phyloP scores from a whole-genome alignment of 192 early-diverging fungal genomes.

The Phycomyces nitens region DNA sequence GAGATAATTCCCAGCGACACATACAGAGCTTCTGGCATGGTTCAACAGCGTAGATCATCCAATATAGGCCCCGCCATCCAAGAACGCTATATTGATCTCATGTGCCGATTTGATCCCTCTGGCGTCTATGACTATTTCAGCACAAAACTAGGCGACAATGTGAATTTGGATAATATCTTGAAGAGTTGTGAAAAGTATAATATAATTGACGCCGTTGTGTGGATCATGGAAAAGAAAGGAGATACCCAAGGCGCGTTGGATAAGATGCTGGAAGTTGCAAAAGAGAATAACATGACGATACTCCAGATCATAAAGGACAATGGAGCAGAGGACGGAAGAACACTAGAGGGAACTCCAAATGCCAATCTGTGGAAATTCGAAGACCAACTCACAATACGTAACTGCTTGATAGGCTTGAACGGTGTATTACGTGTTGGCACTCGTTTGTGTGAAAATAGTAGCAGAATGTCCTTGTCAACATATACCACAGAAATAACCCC shows the following conservation, averaged over 20 bases:
- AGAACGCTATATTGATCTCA: conserved; percentile 54
- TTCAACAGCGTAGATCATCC: not conserved
- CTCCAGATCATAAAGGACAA: conserved; percentile 30
- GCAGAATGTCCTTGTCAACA: conserved; percentile 27
- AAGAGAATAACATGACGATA: conserved; percentile 43
- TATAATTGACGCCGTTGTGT: conserved; percentile 56
- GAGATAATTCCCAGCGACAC: not conserved
- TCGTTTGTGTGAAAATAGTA: conserved; percentile 51
- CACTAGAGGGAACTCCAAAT: not conserved
- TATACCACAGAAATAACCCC: conserved; percentile 20
- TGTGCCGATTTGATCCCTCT: conserved; percentile 58
- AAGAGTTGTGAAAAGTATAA: conserved; percentile 45
- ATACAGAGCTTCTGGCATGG: not conserved
- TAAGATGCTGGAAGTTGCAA: conserved; percentile 53
- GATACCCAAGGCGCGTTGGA: conserved; percentile 49
- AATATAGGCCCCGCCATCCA: conserved; percentile 35
- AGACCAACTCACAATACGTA: conserved; percentile 45
- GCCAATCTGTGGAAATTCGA: conserved; percentile 40
- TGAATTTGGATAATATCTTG: conserved; percentile 34
- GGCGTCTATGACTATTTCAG: conserved; percentile 58
- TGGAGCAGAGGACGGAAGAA: conserved; percentile 1
- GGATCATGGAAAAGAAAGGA: conserved; percentile 57
- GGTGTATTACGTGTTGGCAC: conserved; percentile 57
- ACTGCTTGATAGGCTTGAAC: conserved; percentile 46
- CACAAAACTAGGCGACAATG: conserved; percentile 34